Evolutionary conservation across 2,329 filamentous ascomycete species (phyloP).

Genomic region (Talaromyces islandicus): DNA sequence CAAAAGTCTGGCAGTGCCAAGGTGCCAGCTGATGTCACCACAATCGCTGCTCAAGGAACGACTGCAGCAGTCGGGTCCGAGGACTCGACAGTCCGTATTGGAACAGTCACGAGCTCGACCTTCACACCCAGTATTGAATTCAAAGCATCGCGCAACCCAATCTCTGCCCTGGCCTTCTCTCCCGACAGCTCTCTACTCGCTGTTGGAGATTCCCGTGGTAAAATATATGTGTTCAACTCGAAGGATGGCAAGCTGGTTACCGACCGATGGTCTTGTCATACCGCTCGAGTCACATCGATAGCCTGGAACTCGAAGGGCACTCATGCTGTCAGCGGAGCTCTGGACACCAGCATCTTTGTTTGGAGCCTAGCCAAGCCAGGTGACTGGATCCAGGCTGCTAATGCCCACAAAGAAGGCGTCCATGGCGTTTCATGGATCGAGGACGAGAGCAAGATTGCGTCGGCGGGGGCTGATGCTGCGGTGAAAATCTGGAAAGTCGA

Average conservation of each 20-base stretch:
- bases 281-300: constrained; percentile 60
- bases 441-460: constrained; percentile 62
- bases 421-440: constrained; percentile 78
- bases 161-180: constrained; percentile 81
- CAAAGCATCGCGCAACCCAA: constrained; percentile 61
- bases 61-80: constrained; percentile 71
- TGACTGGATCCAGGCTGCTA: constrained; percentile 73
- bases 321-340: constrained; percentile 73
- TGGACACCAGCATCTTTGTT: constrained; percentile 89
- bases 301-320: constrained; percentile 74
- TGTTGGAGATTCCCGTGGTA: constrained; percentile 75
- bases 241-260: constrained; percentile 66
- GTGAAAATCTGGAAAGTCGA: constrained; percentile 81
- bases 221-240: constrained; percentile 75
- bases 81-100: constrained; percentile 69
- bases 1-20: constrained; percentile 54
- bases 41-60: constrained; percentile 63
- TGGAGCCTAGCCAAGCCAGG: constrained; percentile 85
- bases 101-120: constrained; percentile 54
- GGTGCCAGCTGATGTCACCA: constrained; percentile 60
- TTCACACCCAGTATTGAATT: constrained; percentile 53
- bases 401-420: constrained; percentile 95
- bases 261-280: constrained; percentile 71
- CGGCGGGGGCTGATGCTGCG: constrained; percentile 77
- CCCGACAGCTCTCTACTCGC: constrained; percentile 70